These are phyloP conservation scores for Phytophthora syringae DNA, from an alignment of 352 stramenopile species.

Conservation along the genomic window DNA sequence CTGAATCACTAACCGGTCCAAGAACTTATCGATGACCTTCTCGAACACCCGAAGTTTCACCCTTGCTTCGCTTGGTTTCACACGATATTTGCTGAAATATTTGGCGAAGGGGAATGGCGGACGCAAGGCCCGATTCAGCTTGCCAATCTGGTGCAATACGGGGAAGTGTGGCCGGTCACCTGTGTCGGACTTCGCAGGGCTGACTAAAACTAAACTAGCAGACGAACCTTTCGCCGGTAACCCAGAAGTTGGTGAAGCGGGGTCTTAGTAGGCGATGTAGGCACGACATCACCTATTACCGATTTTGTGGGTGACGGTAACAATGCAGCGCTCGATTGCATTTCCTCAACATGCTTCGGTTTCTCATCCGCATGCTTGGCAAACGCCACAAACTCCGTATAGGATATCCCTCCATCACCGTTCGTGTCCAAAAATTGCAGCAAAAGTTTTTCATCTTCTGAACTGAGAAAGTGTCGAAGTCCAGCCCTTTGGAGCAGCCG, in stretches of 20 bases:
- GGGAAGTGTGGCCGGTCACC: constrained; percentile 17
- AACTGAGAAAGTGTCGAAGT: constrained; percentile 59
- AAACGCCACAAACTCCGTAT: constrained; percentile 75
- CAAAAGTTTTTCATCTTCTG: constrained; percentile 69
- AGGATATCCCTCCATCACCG: constrained; percentile 65
- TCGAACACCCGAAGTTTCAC: constrained; percentile 74
- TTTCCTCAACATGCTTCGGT: constrained; percentile 37
- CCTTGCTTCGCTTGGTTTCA: constrained; percentile 36
- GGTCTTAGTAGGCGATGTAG: constrained; percentile 14
- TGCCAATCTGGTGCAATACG: constrained; percentile 47
- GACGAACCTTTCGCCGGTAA: constrained; percentile 24
- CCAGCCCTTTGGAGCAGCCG: constrained; percentile 70
- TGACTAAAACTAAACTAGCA: constrained; percentile 2
- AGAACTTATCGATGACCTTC: constrained; percentile 82
- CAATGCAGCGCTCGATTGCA: constrained; percentile 15
- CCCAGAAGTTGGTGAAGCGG: constrained; percentile 5
- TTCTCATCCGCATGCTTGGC: constrained; percentile 50
- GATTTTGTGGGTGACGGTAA: constrained; percentile 32
- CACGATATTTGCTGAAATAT: constrained; percentile 77
- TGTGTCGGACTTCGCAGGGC: constrained; percentile 8
- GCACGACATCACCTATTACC: constrained; percentile 8
- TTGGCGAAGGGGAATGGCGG: constrained; percentile 75
- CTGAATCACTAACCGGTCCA: constrained; percentile 59
- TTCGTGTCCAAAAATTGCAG: constrained; percentile 77
- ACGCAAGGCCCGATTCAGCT: constrained; percentile 53